Percentiles rank a stretch among this genome's conserved stretches.
Evolutionary conservation across 129 eudicot species (phyloP).

Genomic region (Tanacetum coccineum): DNA sequence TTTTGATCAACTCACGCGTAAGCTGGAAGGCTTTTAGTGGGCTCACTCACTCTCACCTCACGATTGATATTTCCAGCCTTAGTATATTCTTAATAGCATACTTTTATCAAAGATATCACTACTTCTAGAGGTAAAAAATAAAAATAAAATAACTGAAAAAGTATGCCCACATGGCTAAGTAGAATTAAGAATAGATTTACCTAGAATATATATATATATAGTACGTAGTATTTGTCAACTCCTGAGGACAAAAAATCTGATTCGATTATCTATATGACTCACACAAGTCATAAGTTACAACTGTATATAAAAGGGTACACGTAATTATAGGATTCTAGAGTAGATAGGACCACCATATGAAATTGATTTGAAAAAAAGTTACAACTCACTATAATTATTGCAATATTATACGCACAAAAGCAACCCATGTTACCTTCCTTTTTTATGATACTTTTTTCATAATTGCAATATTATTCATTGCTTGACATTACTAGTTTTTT

Average conservation of each 20-base stretch:
- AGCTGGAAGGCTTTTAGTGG: too few relatives aligned
- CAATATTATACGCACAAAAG: conserved; percentile 26
- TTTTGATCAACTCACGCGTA: too few relatives aligned
- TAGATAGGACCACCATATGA: conserved; percentile 18
- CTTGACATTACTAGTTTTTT: too few relatives aligned
- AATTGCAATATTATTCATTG: conserved; percentile 1
- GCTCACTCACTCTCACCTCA: too few relatives aligned
- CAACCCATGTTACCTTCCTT: conserved; percentile 29
- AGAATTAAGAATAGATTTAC: not conserved
- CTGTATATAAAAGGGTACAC: not conserved
- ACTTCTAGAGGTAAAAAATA: not conserved
- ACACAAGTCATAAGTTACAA: conserved; percentile 6
- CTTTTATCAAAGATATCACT: not conserved
- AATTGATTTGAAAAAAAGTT: conserved; percentile 2
- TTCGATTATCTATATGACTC: not conserved
- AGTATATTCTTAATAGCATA: not conserved
- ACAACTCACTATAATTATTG: conserved; percentile 32
- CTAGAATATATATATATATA: not conserved
- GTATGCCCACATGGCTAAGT: not conserved
- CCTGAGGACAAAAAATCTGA: conserved; percentile 8
- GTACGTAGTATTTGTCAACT: conserved; percentile 17
- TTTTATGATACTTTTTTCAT: conserved; percentile 6
- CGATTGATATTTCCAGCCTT: not conserved
- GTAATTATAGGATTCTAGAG: conserved; percentile 17
- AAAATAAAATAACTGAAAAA: too few relatives aligned